Evolutionary conservation across 2,329 filamentous ascomycete species (phyloP), one percentile per base, ranked within the genome.

Genomic region (Tricladium varicosporioides): DNA sequence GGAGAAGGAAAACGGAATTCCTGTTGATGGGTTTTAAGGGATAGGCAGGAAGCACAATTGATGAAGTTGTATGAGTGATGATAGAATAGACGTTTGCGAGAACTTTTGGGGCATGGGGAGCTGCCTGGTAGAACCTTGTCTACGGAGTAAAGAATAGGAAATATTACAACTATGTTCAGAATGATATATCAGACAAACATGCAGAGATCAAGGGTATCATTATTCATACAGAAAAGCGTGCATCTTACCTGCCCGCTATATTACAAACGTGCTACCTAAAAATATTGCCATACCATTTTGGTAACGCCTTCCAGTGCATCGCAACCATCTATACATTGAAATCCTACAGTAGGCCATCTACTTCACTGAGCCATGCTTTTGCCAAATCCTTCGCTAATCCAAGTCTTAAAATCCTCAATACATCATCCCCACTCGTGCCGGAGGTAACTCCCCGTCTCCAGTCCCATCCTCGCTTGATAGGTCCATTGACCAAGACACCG

Each of bases 381-480:
- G 84, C 87, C 68, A 95, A 74, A 63, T 94, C 91, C 70, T 81
- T 84, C 13, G 90, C 88, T 67, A 96, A 72, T 2, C 86, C 88
- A 51, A 91, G 71, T 62, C 92, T 81, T 72, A 96, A 70, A 62
- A 87, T 81, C 62, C 80, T 79, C 58, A 96, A 74, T n/a, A 97
- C 78, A 61, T 93, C 88, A 48, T 79, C 78, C 0, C 85, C 88
- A 60, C 76, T 84, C 15, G 81, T 83, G 10, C 77, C 78, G 31
- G 81, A 80, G 9, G 75, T 70, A 47, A 90, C 75, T 1, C 78
- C 79, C 8, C 74, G 75, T 68, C 84, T 77, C 86, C 88, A 95
- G 76, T 86, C 89, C 89, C 88, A 92, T 11, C 84, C 84, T 53
- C 88, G 76, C 62, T 82, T 78, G 33, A 77, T 72, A 54, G 79